Conservation (phyloP, 2,329 filamentous ascomycete genomes). For the Colletotrichum caudatum region DNA sequence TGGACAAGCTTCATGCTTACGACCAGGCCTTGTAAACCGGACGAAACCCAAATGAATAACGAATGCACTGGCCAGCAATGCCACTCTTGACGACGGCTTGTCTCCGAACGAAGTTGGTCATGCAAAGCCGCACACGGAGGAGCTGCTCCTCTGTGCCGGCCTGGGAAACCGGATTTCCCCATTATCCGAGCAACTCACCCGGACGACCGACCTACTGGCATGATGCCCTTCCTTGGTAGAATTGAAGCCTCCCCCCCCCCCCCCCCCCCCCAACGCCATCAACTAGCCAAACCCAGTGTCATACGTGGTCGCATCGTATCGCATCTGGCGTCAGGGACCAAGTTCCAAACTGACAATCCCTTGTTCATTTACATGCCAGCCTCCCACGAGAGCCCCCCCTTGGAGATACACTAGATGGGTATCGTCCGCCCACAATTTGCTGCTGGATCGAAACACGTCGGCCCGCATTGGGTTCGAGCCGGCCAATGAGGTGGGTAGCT, state of each 20-base stretch:
- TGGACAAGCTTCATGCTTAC: background rate
- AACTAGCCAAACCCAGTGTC: background rate
- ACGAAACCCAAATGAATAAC: background rate
- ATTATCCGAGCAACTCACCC: background rate
- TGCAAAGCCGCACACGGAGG: background rate
- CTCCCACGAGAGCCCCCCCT: background rate
- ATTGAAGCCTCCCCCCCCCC: background rate
- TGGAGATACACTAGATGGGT: background rate
- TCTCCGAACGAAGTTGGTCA: background rate
- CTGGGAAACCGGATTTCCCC: background rate
- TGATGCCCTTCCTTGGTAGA: background rate
- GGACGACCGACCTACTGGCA: background rate
- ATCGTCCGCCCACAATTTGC: background rate
- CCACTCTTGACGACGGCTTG: background rate
- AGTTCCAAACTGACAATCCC: background rate
- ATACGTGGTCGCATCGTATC: background rate
- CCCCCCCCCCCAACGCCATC: background rate
- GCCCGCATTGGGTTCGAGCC: background rate
- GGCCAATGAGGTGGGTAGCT: conserved; percentile 1
- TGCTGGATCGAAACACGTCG: background rate
- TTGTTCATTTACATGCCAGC: background rate
- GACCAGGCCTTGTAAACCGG: background rate
- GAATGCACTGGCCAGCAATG: background rate
- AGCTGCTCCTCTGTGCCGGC: background rate
- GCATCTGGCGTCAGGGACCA: background rate